These are phyloP conservation scores for Paradendryphiella salina DNA, from an alignment of 2,329 filamentous ascomycete species.

Conservation along the genomic window DNA sequence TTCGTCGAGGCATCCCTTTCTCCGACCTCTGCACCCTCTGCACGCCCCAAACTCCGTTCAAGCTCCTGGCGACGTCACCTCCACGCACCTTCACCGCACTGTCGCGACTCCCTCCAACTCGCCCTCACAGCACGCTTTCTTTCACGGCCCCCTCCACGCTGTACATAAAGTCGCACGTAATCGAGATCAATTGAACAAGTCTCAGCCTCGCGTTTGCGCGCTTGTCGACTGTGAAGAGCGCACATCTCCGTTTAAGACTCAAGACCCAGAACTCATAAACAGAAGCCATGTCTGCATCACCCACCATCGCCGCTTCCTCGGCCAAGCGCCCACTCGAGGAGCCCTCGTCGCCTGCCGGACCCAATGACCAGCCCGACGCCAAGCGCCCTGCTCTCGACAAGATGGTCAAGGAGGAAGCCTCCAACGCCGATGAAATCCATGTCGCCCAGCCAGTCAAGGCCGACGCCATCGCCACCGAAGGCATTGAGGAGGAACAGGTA, in stretches of 20 bases:
- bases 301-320: conserved; percentile 59
- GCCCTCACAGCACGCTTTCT: conserved; percentile 85
- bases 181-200: conserved; percentile 47
- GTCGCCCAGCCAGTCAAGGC: conserved; percentile 43
- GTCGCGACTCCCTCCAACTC: conserved; percentile 37
- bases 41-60: conserved; percentile 40
- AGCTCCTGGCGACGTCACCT: conserved; percentile 44
- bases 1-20: conserved; percentile 28
- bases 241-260: conserved; percentile 18
- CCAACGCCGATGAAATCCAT: conserved; percentile 55
- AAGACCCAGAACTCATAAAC: conserved; percentile 31
- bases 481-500: conserved; percentile 35
- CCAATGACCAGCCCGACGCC: conserved; percentile 91
- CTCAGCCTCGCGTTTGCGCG: conserved; percentile 36
- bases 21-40: conserved; percentile 40
- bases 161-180: conserved; percentile 59
- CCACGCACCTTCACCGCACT: conserved; percentile 33
- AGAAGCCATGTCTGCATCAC: conserved; percentile 52
- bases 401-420: conserved; percentile 67
- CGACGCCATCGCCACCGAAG: conserved; percentile 40
- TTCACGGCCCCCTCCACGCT: conserved; percentile 78
- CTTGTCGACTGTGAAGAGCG: conserved; percentile 40
- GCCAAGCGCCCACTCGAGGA: conserved; percentile 97
- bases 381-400: conserved; percentile 97
- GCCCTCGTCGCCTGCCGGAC: conserved; percentile 88